Base-by-base conservation (phyloP, 2,329 filamentous ascomycete genomes). In the Diaporthe citrichinensis region DNA sequence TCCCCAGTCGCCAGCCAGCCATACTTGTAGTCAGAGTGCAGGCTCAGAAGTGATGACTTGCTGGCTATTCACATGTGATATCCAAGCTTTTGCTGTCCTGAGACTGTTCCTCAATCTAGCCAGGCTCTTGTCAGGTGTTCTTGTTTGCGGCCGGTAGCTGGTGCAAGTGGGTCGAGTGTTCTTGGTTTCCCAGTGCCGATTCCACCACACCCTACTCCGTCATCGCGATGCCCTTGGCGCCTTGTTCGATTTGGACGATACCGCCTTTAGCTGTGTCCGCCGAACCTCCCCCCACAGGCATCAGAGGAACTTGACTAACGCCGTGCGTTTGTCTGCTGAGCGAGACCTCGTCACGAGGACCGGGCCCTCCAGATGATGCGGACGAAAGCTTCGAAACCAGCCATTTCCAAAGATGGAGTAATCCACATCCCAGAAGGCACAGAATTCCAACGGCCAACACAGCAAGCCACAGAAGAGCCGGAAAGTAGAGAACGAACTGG, bases 181-280 rank as follows among this genome's bases (percentile, higher is more conserved):
- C 51, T 6, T 55, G n/a, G 51, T 1, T 55, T 31, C 25, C 5
- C 10, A 10, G 25, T 55, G 12, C 17, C 3, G 25, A 9, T n/a
- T n/a, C n/a, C n/a, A n/a, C n/a, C n/a, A n/a, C n/a, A n/a, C n/a
- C n/a, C n/a, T n/a, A n/a, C n/a, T n/a, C n/a, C n/a, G n/a, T n/a
- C n/a, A n/a, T 23, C 0, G 7, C 7, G 23, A 49, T 31, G 15
- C 0, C 14, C 14, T 31, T 3, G 0, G 51, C 2, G 6, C 4
- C 25, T 28, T 31, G 7, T 20, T 28, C 53, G 25, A 25, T 25
- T 20, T 31, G 12, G 4, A 31, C 6, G 12, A 55, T 25, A 14
- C 3, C 14, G 14, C 6, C 14, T 55, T 28, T 10, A 1, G 4
- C 15, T 25, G 14, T 14, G n/a, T 6, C 12, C 5, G 49, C 4